Evolutionary conservation across 2,329 filamentous ascomycete genomes (phyloP), one percentile per base, ranked within the genome.

Genomic region (Alternaria incomplexa): DNA sequence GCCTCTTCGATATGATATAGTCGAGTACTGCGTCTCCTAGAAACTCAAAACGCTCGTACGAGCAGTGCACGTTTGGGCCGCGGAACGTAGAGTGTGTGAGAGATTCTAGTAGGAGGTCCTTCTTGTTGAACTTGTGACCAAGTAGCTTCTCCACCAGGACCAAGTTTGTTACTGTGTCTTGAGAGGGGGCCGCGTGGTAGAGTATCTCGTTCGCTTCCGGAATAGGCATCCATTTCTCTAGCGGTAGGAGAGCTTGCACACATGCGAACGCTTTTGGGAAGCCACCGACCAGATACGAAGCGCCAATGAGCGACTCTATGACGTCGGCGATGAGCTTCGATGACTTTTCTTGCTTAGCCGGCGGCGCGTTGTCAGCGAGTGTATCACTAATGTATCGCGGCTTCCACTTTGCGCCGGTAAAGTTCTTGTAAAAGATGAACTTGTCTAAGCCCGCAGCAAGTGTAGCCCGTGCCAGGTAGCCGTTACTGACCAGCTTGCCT

Each of bases 21-120:
- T 98, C 95, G 0, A 98, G 87, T 3, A 97, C 83, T 0, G 93
- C 88, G 70, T 98, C 95, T 1, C 95, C 95, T 0, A 97, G 82
- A 72, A 96, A 97, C 74, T 97, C 95, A 1, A 97, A 85, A 0
- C 93, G 87, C 68, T 97, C 91, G 71, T 89, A 89, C 0, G 85
- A 86, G 36, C 81, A 78, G 5, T 85, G 82, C 15, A 81, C 79
- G 28, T 82, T 66, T 2, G 70, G 69, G 2, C 75, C 76, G 0
- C 44, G 83, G 54, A 83, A 85, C 0, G 92, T 94, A 0, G 88
- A 83, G 73, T 97, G 94, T 0, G 93, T 97, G 53, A 95, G 83
- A 3, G 94, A 91, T 80, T 97, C 92, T 0, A 91, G 73, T 1
- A 97, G 84, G 1, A 97, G 82, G 0, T 84, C 75, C 66, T 89